Evolutionary conservation across 179 eudicot species (phyloP).

Genomic region (Pouteria campechiana): DNA sequence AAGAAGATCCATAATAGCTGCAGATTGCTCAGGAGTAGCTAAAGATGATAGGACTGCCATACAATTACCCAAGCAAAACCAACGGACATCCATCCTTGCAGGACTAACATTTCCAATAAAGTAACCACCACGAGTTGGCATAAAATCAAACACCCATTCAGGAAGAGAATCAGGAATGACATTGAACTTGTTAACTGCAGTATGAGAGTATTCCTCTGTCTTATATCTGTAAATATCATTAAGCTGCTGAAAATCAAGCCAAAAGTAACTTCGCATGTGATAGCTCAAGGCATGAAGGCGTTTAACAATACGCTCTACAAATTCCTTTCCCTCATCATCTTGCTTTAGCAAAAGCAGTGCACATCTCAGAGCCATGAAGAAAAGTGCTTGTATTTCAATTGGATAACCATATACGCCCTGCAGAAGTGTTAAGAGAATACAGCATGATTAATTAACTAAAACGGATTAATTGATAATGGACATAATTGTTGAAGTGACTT

Average conservation of each 20-base stretch:
- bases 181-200: slow-evolving; percentile 67
- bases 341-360: slow-evolving; percentile 61
- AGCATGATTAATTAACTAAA: too few species aligned
- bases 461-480: too few species aligned
- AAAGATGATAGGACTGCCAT: slow-evolving; percentile 69
- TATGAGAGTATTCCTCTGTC: slow-evolving; percentile 75
- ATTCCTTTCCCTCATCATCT: slow-evolving; percentile 61
- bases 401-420: slow-evolving; percentile 94
- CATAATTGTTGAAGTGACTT: too few species aligned
- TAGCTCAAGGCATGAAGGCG: slow-evolving; percentile 70
- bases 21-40: slow-evolving; percentile 72
- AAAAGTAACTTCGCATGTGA: slow-evolving; percentile 76
- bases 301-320: slow-evolving; percentile 55
- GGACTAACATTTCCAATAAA: slow-evolving; percentile 86
- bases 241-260: slow-evolving; percentile 68
- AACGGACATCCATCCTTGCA: slow-evolving; percentile 78
- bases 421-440: slow-evolving; percentile 2
- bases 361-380: slow-evolving; percentile 81
- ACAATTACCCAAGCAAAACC: slow-evolving; percentile 91
- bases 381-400: slow-evolving; percentile 82
- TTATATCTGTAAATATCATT: slow-evolving; percentile 66
- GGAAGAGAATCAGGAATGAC: slow-evolving; percentile 83
- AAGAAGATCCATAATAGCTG: slow-evolving; percentile 81
- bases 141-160: slow-evolving; percentile 81
- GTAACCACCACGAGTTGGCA: slow-evolving; percentile 79